Evolutionary conservation across 78 protist genomes (phyloP), one percentile per base, ranked within the genome.

Genomic region (Polysphondylium violaceum): DNA sequence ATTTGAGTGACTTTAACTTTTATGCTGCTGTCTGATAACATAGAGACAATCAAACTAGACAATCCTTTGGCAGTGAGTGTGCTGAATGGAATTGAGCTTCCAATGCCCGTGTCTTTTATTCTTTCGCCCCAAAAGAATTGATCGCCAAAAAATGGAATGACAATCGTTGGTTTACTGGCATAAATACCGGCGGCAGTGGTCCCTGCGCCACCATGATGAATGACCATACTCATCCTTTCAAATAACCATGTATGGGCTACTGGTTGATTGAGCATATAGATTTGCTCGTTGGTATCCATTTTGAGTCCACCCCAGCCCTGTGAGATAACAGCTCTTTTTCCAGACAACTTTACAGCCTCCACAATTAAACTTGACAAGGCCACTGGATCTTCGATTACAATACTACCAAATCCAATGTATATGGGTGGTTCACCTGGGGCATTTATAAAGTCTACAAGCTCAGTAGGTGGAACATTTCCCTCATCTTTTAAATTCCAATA

Each of bases 171-270:
- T 58, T 64, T 61, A 19, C 81, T 78, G 0, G 76, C 78, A 9
- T 69, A 64, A 21, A 94, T 76, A 23, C 96, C 95, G 7, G 94
- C 95, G 0, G 96, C 93, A 9, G 93, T 87, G 27, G 96, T 94
- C 68, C 96, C 96, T 31, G 96, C 96, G 35, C 96, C 96, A 47
- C 96, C 96, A 72, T 94, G 96, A 71, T 92, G 95, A 25, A 94
- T 36, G 5, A 94, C 96, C 33, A 88, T 63, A 14, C 93, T 61
- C 12, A 79, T 25, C 12, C 36, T 83, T 53, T 93, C 93, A 43
- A 94, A 87, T 47, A 94, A 69, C 96, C 96, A 94, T 23, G 74
- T 44, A 50, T 94, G 96, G 23, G 94, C 64, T 25, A 86, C 59
- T 27, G 89, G 89, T 55, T 75, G 43, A 11, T 86, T 44, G 8